Conservation (phyloP, 768 basidiomycete genomes). For the Auriscalpium orientale region DNA sequence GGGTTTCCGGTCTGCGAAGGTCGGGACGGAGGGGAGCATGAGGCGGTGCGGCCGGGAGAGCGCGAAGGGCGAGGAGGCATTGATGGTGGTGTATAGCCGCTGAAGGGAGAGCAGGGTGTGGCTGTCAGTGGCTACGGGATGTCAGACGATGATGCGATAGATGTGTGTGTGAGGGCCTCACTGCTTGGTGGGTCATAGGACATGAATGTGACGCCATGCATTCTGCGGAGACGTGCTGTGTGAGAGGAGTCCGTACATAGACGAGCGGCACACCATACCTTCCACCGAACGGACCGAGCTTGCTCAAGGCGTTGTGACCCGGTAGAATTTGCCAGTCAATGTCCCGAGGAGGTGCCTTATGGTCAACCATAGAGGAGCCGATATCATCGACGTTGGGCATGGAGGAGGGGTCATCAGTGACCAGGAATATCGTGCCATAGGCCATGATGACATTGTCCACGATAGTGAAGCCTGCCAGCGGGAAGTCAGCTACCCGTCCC, state of each 20-base stretch:
- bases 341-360: slow-evolving; percentile 35
- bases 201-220: slow-evolving; percentile 59
- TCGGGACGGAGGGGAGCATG: slow-evolving; percentile 62
- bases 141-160: not conserved
- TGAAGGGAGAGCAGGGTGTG: slow-evolving; percentile 71
- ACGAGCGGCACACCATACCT: slow-evolving; percentile 16
- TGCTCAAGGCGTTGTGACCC: slow-evolving; percentile 14
- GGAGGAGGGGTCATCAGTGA: slow-evolving; percentile 55
- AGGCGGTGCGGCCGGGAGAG: slow-evolving; percentile 37
- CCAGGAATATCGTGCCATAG: slow-evolving; percentile 66
- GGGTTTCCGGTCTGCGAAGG: slow-evolving; percentile 39
- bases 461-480: slow-evolving; percentile 66
- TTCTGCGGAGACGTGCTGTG: slow-evolving; percentile 27
- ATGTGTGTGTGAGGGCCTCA: not conserved
- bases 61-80: slow-evolving; percentile 22
- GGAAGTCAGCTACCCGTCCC: not conserved
- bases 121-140: slow-evolving; percentile 34
- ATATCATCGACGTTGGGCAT: slow-evolving; percentile 54
- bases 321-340: slow-evolving; percentile 45
- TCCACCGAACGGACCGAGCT: slow-evolving; percentile 24
- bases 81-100: slow-evolving; percentile 65
- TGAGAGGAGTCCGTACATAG: not conserved
- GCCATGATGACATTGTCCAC: slow-evolving; percentile 75
- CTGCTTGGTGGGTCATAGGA: slow-evolving; percentile 28
- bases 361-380: slow-evolving; percentile 29